These are phyloP conservation scores for Didymella pomorum DNA, from an alignment of 2,329 filamentous ascomycete species.

Conservation along the genomic window DNA sequence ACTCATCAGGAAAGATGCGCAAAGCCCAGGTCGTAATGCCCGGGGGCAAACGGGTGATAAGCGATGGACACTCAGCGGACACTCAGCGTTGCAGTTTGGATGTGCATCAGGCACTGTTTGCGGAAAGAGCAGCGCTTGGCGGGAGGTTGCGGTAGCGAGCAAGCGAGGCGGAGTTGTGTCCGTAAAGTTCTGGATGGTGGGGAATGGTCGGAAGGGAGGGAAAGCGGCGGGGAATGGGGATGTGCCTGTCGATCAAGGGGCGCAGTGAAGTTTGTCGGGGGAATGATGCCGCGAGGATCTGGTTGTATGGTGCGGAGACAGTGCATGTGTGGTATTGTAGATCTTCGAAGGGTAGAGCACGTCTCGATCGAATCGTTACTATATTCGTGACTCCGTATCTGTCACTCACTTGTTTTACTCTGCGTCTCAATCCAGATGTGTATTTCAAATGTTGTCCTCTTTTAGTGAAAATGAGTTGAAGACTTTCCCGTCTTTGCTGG, in stretches of 20 bases:
- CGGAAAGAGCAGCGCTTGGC: slow-evolving; percentile 12
- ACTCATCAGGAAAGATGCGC: slow-evolving; percentile 16
- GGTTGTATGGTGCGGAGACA: not conserved
- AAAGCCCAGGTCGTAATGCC: slow-evolving; percentile 3
- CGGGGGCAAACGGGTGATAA: not conserved
- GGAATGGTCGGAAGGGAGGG: not conserved
- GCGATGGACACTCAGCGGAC: slow-evolving; percentile 1
- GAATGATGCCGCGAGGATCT: slow-evolving; percentile 1
- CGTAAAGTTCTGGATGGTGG: not conserved
- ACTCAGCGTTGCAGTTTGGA: not conserved
- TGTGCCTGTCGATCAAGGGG: slow-evolving; percentile 14
- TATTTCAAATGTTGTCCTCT: not conserved
- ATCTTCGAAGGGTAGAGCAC: not conserved
- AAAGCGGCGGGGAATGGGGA: slow-evolving; percentile 1
- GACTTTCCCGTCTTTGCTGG: not conserved
- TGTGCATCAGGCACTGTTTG: slow-evolving; percentile 12
- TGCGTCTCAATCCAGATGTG: not conserved
- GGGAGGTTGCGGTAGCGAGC: not conserved
- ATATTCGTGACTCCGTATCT: not conserved
- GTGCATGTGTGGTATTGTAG: not conserved
- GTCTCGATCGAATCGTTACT: not conserved
- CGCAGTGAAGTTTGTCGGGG: slow-evolving; percentile 6
- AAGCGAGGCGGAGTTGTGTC: slow-evolving; percentile 5
- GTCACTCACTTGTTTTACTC: not conserved
- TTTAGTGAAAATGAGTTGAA: not conserved